A percentile compares a stretch with the other conserved stretches of the same genome.
Conservation (phyloP, 257 asterid genomes). For the Solanum pennellii region DNA sequence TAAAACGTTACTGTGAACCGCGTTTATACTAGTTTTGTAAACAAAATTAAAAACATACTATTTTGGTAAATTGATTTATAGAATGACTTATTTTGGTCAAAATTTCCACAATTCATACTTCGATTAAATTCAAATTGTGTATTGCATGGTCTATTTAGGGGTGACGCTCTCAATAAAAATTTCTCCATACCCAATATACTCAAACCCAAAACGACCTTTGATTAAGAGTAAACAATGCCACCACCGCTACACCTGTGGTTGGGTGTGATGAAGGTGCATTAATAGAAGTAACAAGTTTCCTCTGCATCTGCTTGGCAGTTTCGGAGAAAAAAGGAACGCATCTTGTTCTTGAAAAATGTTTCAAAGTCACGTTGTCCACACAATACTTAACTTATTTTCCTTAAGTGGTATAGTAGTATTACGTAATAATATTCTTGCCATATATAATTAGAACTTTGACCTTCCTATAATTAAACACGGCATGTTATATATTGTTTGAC, state of each 20-base stretch:
- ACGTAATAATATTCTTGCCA: neutral
- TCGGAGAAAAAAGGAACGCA: neutral
- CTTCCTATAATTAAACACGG: neutral
- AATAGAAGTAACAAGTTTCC: neutral
- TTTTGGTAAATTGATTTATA: too few species aligned
- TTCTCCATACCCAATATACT: neutral
- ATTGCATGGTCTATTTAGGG: neutral
- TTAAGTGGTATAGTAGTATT: neutral
- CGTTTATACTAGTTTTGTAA: too few species aligned
- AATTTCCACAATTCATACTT: neutral
- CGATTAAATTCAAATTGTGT: fast-evolving
- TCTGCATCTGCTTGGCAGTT: neutral
- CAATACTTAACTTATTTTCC: neutral
- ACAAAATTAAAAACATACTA: too few species aligned
- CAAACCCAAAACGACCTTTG: neutral
- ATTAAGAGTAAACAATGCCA: neutral
- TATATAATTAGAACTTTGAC: neutral
- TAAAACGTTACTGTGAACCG: too few species aligned
- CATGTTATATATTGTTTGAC: neutral
- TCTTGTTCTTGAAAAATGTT: neutral
- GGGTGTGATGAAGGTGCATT: neutral
- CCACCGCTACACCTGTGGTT: neutral
- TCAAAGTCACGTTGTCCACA: neutral
- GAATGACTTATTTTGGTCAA: too few species aligned
- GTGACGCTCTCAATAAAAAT: too few species aligned